Evolutionary conservation across 305 asterid genomes (phyloP).

Genomic region (Fraxinus paxiana): DNA sequence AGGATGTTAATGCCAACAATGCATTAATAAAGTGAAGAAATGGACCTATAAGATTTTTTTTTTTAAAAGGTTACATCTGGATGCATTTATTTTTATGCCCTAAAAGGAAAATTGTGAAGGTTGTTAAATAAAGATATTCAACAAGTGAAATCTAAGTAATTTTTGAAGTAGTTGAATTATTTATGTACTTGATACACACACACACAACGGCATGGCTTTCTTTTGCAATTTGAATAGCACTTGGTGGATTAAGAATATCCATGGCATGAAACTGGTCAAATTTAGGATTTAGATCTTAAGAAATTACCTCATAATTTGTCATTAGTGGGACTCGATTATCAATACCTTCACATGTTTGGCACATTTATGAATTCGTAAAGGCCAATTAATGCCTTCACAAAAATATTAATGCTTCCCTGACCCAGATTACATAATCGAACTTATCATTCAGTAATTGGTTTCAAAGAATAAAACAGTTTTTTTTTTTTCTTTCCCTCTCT

Average conservation of each 20-base stretch:
- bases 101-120: background rate
- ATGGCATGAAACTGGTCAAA: background rate
- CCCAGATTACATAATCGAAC: background rate
- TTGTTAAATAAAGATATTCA: background rate
- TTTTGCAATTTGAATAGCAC: background rate
- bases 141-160: background rate
- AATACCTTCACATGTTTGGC: background rate
- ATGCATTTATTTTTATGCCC: background rate
- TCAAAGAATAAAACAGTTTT: background rate
- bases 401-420: background rate
- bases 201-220: background rate
- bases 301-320: background rate
- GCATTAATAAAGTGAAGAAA: background rate
- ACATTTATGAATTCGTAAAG: background rate
- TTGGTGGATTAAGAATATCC: background rate
- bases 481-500: background rate
- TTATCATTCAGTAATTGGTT: background rate
- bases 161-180: background rate
- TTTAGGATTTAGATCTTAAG: background rate
- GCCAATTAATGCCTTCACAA: background rate
- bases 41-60: background rate
- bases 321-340: background rate
- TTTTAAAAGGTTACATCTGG: background rate
- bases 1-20: background rate
- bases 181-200: background rate